Evolutionary conservation across 106 monocot species (phyloP).

Genomic region (Dendrobium huoshanense): DNA sequence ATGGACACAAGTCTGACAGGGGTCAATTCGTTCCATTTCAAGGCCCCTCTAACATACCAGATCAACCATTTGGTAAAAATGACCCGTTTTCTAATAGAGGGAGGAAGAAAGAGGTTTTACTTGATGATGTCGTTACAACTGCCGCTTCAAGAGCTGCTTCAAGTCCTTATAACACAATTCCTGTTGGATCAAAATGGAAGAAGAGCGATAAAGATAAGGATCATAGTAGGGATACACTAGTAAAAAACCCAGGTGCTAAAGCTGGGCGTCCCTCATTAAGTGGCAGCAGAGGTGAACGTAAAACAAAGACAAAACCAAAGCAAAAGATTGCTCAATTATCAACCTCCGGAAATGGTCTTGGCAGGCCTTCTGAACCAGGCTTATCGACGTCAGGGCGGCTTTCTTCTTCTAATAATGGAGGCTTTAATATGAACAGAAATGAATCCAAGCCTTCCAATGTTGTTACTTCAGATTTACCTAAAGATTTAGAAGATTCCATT

Average conservation of each 20-base stretch:
- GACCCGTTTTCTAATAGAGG: conserved; percentile 27
- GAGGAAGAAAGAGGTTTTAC: conserved; percentile 59
- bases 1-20: conserved; percentile 28
- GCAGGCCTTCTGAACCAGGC: conserved; percentile 30
- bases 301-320: conserved; percentile 71
- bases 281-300: conserved; percentile 58
- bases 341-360: conserved; percentile 19
- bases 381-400: not conserved
- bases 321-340: conserved; percentile 79
- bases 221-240: conserved; percentile 33
- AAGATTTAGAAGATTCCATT: conserved; percentile 38
- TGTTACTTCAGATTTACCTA: conserved; percentile 20
- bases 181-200: conserved; percentile 62
- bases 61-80: conserved; percentile 27
- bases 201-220: conserved; percentile 58
- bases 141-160: conserved; percentile 33
- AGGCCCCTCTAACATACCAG: conserved; percentile 17
- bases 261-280: conserved; percentile 41
- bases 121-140: conserved; percentile 57
- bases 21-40: conserved; percentile 27
- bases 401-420: conserved; percentile 11
- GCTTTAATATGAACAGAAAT: conserved; percentile 17
- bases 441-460: conserved; percentile 9
- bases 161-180: conserved; percentile 19
- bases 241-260: conserved; percentile 52